Conservation (phyloP, 257 asterid species). For the Solanum habrochaites region DNA sequence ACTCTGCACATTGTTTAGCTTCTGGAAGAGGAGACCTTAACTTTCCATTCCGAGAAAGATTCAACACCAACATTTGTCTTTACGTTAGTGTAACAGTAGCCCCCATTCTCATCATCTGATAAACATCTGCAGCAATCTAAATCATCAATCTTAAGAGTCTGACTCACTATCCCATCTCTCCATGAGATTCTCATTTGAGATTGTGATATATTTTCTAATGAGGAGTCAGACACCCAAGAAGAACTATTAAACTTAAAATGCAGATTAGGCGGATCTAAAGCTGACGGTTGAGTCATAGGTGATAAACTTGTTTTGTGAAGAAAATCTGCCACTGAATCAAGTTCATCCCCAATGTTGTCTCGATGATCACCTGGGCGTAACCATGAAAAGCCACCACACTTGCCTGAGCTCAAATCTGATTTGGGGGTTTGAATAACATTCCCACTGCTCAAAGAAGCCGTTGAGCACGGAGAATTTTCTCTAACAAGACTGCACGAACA, state of each 20-base stretch:
- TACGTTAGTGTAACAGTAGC: not conserved
- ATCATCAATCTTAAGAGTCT: conserved; percentile 28
- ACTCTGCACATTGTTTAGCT: conserved; percentile 41
- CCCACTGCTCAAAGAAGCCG: conserved; percentile 30
- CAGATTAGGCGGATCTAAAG: conserved; percentile 21
- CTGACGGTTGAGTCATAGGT: conserved; percentile 9
- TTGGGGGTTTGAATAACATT: conserved; percentile 65
- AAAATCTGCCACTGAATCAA: conserved; percentile 13
- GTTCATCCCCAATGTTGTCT: conserved; percentile 3
- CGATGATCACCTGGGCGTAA: conserved; percentile 5
- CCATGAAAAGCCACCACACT: not conserved
- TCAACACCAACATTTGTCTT: conserved; percentile 1
- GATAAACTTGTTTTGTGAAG: conserved; percentile 19
- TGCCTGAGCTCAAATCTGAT: conserved; percentile 32
- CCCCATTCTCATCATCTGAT: conserved; percentile 53
- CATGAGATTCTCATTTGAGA: conserved; percentile 70
- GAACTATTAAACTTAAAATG: conserved; percentile 12
- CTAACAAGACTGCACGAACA: conserved; percentile 1
- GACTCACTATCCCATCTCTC: conserved; percentile 41
- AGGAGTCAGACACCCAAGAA: conserved; percentile 49
- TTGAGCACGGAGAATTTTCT: conserved; percentile 19
- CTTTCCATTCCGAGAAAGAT: conserved; percentile 19
- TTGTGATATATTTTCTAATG: conserved; percentile 27
- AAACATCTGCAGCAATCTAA: conserved; percentile 58
- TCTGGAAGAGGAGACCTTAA: not conserved